Evolutionary conservation across 2,329 filamentous ascomycete genomes (phyloP).

Genomic region (Aspergillus sp.): DNA sequence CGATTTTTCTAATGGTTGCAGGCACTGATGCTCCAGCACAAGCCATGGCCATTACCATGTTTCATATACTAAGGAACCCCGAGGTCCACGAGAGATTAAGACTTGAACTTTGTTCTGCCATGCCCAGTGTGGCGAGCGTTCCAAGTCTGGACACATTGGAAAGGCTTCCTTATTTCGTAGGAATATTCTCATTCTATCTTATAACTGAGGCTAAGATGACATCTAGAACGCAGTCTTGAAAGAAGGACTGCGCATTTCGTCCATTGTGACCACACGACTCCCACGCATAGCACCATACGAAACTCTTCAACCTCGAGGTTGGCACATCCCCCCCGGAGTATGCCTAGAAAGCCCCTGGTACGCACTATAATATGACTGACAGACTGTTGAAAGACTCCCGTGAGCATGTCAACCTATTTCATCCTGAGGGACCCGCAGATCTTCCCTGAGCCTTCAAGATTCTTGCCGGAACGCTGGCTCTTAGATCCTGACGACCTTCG

Average conservation of each 20-base stretch:
- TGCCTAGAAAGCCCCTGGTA: too few species aligned
- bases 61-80: conserved; percentile 13
- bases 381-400: conserved; percentile 10
- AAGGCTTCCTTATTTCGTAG: conserved; percentile 12
- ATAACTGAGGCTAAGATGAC: neutral
- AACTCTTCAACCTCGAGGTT: conserved; percentile 9
- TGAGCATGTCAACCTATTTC: conserved; percentile 20
- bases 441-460: conserved; percentile 27
- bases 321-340: conserved; percentile 20
- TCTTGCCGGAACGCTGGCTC: conserved; percentile 32
- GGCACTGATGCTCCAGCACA: conserved; percentile 15
- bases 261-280: conserved; percentile 18
- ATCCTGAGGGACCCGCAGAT: conserved; percentile 22
- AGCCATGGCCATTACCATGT: conserved; percentile 13
- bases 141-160: conserved; percentile 5
- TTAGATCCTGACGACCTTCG: conserved; percentile 21
- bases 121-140: neutral
- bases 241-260: conserved; percentile 25
- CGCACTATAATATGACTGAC: neutral
- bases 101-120: conserved; percentile 3
- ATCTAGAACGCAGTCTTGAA: conserved; percentile 24
- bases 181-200: neutral
- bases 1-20: conserved; percentile 15
- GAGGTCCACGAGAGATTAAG: conserved; percentile 4
- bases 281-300: conserved; percentile 19